phyloP scores from a whole-genome alignment of 306 rosid species.

The Adenanthera pavonina region DNA sequence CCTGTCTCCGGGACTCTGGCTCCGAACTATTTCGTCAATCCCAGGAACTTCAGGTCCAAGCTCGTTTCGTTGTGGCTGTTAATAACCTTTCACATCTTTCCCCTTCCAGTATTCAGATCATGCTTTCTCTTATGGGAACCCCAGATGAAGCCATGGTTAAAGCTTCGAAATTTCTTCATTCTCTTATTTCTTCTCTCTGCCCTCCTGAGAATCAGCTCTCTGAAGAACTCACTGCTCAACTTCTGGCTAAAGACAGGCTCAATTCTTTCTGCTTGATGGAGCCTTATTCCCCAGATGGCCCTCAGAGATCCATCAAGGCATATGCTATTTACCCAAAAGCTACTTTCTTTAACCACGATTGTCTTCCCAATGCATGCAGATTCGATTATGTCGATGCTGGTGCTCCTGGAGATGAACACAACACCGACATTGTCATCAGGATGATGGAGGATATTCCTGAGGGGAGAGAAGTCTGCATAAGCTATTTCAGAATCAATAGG shows the following conservation, averaged over 20 bases:
- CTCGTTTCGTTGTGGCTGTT: conserved; percentile 62
- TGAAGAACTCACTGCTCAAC: conserved; percentile 50
- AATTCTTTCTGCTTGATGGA: conserved; percentile 80
- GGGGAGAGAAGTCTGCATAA: conserved; percentile 72
- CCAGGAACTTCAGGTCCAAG: conserved; percentile 60
- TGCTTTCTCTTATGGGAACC: conserved; percentile 66
- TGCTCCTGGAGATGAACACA: conserved; percentile 35
- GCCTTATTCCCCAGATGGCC: conserved; percentile 51
- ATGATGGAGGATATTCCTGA: conserved; percentile 64
- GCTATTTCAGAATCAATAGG: conserved; percentile 66
- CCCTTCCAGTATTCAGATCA: conserved; percentile 43
- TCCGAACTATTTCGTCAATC: conserved; percentile 44
- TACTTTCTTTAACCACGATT: conserved; percentile 65
- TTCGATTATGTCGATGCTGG: conserved; percentile 62
- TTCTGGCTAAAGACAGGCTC: conserved; percentile 64
- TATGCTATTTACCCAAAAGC: conserved; percentile 64
- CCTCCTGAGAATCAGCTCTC: conserved; percentile 34
- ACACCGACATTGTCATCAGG: conserved; percentile 60
- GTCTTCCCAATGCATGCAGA: conserved; percentile 83
- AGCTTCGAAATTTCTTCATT: conserved; percentile 50
- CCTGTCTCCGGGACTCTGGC: conserved; percentile 32
- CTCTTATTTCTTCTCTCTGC: conserved; percentile 51
- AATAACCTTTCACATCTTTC: conserved; percentile 46
- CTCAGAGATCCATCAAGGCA: conserved; percentile 62
- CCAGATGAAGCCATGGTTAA: conserved; percentile 29